Evolutionary conservation across 2,329 filamentous ascomycete genomes (phyloP).

Genomic region (Sarocladiaceae sp.): DNA sequence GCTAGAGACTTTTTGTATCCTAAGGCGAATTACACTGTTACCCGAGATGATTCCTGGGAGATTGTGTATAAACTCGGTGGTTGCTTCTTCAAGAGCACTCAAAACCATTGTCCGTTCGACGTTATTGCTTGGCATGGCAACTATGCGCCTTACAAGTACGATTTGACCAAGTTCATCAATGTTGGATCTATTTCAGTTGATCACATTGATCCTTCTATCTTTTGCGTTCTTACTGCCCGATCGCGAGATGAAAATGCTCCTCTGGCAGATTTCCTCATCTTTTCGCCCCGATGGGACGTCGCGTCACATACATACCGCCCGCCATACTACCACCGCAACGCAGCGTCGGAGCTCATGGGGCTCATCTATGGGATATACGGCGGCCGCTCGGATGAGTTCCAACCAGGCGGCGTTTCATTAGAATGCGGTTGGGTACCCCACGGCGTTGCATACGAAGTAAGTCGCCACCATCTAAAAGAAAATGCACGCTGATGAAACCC

Average conservation of each 20-base stretch:
- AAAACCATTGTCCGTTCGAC: conserved; percentile 72
- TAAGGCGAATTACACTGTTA: conserved; percentile 41
- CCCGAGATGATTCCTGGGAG: conserved; percentile 42
- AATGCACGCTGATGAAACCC: too few species aligned
- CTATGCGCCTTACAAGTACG: conserved; percentile 74
- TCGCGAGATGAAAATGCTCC: conserved; percentile 58
- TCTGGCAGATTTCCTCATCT: conserved; percentile 68
- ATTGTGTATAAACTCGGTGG: conserved; percentile 52
- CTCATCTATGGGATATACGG: neutral
- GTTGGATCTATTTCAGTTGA: conserved; percentile 71
- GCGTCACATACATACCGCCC: conserved; percentile 67
- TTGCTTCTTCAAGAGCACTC: conserved; percentile 57
- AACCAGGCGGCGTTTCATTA: neutral
- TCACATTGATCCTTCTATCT: conserved; percentile 77
- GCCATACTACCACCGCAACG: conserved; percentile 70
- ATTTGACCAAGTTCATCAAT: conserved; percentile 72
- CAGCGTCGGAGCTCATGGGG: conserved; percentile 63
- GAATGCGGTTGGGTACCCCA: neutral
- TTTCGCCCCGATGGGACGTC: conserved; percentile 68
- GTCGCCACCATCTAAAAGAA: too few species aligned
- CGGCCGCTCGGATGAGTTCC: neutral
- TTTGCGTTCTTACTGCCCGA: conserved; percentile 64
- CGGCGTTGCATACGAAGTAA: too few species aligned
- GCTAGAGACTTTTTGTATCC: conserved; percentile 67
- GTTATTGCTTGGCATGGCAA: conserved; percentile 79